These are phyloP conservation scores for Verruconis gallopava DNA, from an alignment of 2,329 filamentous ascomycete species.

Conservation along the genomic window DNA sequence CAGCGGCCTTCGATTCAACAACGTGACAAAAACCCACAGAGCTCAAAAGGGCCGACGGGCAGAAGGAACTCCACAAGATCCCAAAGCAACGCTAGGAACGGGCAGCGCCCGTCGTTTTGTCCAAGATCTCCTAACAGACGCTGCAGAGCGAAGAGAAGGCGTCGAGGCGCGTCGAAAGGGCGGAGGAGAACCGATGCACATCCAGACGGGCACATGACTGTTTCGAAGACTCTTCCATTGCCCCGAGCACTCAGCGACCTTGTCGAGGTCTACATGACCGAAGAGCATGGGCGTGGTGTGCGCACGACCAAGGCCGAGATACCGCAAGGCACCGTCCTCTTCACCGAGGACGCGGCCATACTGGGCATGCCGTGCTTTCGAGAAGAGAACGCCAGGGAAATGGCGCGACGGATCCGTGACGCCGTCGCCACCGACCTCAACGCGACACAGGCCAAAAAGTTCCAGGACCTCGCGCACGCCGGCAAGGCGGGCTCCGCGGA, in stretches of 20 bases:
- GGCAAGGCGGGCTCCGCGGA: not conserved
- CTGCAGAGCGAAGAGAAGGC: no score
- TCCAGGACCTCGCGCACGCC: not conserved
- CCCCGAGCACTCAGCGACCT: not conserved
- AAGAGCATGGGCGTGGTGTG: not conserved
- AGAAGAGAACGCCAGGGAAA: not conserved
- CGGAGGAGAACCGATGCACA: not conserved
- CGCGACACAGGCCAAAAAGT: not conserved
- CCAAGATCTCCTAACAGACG: no score
- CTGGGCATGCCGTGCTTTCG: not conserved
- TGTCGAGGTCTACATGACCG: not conserved
- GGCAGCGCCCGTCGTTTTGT: no score
- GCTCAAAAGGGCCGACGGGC: no score
- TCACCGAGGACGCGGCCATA: not conserved
- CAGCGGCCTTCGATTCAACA: no score
- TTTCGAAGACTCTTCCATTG: not conserved
- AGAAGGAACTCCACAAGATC: no score
- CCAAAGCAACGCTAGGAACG: no score
- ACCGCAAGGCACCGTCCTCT: not conserved
- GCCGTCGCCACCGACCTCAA: not conserved
- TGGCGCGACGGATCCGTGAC: not conserved
- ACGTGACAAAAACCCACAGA: no score
- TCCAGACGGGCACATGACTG: not conserved
- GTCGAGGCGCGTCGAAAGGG: no score
- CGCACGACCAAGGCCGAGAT: not conserved